Evolutionary conservation across 371 early-diverging fungal species (phyloP), one percentile per base, ranked within the genome.

Genomic region (Choanephora cucurbitarum): DNA sequence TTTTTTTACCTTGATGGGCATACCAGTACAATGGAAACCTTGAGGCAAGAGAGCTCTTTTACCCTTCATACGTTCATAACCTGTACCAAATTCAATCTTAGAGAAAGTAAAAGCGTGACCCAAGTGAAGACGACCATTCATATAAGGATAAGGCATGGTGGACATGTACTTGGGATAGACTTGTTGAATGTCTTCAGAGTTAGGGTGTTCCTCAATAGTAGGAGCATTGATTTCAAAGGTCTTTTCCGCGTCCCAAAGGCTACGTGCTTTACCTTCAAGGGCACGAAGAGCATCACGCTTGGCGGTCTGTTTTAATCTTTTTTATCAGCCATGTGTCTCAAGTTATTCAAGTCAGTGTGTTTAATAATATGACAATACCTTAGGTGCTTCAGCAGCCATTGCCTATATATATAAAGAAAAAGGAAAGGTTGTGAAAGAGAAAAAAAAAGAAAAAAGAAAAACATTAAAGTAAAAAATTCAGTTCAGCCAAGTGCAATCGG

Each of bases 21-120:
- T 99, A 55, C 99, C 99, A 5, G 99, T 99, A 62, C 93, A 94
- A 73, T 99, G 99, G 87, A 99, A 99, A 41, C 97, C 98, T 67
- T 99, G 93, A 24, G 99, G 99, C 58, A 99, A 95, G 55, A 99
- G 83, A 44, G 91, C 94, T 49, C 91, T 86, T 77, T 94, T 97
- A 45, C 99, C 99, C 77, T 93, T 82, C 70, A 99, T 73, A 60
- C 96, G 87, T 62, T 97, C 91, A 75, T 92, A 99, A 43, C 97
- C 94, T 11, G 87, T 81, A 18, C 94, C 89, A 72, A 99, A 99
- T 66, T 99, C 99, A 52, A 91, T 86, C 77, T 99, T 99, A 49
- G 97, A 93, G 53, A 99, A 70, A 2, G 98, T 91, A 76, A 99
- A 99, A 44, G 96, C 88, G 78, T 99, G 99, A 22, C 99, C 99